These are phyloP conservation scores for Didymella glomerata DNA, from an alignment of 2,329 filamentous ascomycete genomes.

Conservation along the genomic window DNA sequence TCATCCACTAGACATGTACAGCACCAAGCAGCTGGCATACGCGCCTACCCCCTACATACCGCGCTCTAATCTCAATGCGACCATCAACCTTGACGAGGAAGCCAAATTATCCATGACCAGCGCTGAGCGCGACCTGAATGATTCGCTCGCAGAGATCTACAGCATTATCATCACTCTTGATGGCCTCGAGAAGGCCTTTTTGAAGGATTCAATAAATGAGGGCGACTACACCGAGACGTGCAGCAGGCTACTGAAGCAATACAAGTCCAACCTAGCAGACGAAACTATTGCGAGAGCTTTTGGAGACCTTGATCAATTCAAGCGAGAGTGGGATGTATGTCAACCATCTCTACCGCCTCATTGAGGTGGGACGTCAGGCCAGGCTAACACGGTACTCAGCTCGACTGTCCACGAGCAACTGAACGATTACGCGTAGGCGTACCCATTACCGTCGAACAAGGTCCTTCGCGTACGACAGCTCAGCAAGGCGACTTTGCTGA, in stretches of 20 bases:
- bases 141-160: constrained; percentile 96
- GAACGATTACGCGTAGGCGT: constrained; percentile 92
- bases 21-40: constrained; percentile 72
- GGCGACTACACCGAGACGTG: constrained; percentile 96
- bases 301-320: constrained; percentile 88
- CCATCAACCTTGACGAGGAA: constrained; percentile 95
- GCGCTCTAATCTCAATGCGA: constrained; percentile 81
- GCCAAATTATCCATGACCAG: constrained; percentile 88
- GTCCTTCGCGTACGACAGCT: constrained; percentile 56
- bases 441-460: constrained; percentile 78
- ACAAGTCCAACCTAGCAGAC: constrained; percentile 91
- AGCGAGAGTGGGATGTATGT: constrained; percentile 87
- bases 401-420: constrained; percentile 93
- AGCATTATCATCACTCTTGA: constrained; percentile 97
- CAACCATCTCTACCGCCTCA: neutral
- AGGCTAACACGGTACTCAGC: constrained; percentile 59
- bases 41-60: constrained; percentile 92
- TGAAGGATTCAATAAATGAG: constrained; percentile 93
- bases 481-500: constrained; percentile 56
- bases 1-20: constrained; percentile 51
- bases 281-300: constrained; percentile 91
- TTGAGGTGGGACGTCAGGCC: constrained; percentile 1
- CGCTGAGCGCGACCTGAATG: constrained; percentile 90
- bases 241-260: constrained; percentile 91
- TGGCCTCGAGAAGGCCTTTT: constrained; percentile 93